phyloP scores from a whole-genome alignment of 768 basidiomycete genomes.

The Lactarius vividus region DNA sequence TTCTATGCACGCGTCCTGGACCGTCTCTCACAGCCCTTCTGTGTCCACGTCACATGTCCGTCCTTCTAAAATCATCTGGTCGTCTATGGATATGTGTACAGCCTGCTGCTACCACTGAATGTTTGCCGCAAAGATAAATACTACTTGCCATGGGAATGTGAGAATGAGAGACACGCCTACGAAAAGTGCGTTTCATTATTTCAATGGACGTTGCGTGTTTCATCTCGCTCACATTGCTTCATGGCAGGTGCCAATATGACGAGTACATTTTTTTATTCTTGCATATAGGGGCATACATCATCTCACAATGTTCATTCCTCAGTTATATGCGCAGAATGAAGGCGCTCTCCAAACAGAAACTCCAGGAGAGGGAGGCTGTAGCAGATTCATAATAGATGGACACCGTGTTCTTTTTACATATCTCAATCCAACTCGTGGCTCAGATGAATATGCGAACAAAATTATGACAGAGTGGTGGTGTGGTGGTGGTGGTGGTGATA shows the following conservation, averaged over 20 bases:
- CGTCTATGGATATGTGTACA: conserved; percentile 33
- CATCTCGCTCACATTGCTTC: background rate
- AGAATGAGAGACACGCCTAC: conserved; percentile 81
- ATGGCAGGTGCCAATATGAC: conserved; percentile 83
- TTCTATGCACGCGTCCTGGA: background rate
- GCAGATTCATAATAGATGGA: conserved; percentile 30
- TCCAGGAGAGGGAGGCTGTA: conserved; percentile 40
- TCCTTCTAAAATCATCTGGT: conserved; percentile 2
- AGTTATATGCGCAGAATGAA: conserved; percentile 91
- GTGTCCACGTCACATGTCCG: conserved; percentile 1
- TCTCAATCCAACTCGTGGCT: conserved; percentile 1
- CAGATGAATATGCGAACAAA: background rate
- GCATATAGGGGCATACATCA: background rate
- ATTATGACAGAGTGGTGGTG: conserved; percentile 14
- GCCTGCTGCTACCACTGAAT: conserved; percentile 85
- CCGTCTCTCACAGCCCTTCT: background rate
- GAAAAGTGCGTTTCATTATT: conserved; percentile 61
- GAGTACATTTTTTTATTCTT: conserved; percentile 50
- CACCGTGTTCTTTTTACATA: background rate
- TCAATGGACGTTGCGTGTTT: background rate
- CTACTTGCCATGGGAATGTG: conserved; percentile 93
- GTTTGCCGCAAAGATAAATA: conserved; percentile 72
- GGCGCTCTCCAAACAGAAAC: conserved; percentile 71
- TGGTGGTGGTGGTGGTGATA: background rate
- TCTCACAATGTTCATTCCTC: conserved; percentile 15